Evolutionary conservation across 352 stramenopile species (phyloP).

Genomic region (Phytophthora pisi): DNA sequence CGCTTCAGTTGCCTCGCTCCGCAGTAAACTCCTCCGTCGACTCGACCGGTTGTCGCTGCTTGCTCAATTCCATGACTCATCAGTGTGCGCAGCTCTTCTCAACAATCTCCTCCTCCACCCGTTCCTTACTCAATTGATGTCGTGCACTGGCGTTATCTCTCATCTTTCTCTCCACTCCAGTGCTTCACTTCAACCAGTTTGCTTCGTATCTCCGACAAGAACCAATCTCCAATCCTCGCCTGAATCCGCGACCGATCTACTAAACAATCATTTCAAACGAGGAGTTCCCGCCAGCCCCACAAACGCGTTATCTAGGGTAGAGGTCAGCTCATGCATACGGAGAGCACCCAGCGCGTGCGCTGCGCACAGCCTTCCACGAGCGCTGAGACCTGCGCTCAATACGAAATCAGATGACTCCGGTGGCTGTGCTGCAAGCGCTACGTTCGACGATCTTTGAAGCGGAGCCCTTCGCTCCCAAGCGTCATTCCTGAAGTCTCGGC

Average conservation of each 20-base stretch:
- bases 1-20: not conserved
- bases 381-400: conserved; percentile 7
- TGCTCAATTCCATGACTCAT: not conserved
- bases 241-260: not conserved
- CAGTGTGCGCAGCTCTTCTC: not conserved
- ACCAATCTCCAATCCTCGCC: not conserved
- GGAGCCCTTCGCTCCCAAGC: conserved; percentile 10
- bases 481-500: conserved; percentile 24
- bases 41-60: not conserved
- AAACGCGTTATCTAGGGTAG: not conserved
- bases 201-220: not conserved
- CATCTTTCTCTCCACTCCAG: not conserved
- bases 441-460: conserved; percentile 26
- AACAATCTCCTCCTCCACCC: not conserved
- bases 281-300: not conserved
- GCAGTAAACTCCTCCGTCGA: too few species aligned
- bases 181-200: not conserved
- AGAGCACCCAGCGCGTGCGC: not conserved
- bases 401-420: conserved; percentile 23
- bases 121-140: not conserved
- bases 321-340: conserved; percentile 2
- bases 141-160: not conserved
- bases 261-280: not conserved
- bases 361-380: not conserved
- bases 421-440: conserved; percentile 7